These are phyloP conservation scores for Sporothrix mexicana DNA, from an alignment of 2,329 filamentous ascomycete species.

Conservation along the genomic window DNA sequence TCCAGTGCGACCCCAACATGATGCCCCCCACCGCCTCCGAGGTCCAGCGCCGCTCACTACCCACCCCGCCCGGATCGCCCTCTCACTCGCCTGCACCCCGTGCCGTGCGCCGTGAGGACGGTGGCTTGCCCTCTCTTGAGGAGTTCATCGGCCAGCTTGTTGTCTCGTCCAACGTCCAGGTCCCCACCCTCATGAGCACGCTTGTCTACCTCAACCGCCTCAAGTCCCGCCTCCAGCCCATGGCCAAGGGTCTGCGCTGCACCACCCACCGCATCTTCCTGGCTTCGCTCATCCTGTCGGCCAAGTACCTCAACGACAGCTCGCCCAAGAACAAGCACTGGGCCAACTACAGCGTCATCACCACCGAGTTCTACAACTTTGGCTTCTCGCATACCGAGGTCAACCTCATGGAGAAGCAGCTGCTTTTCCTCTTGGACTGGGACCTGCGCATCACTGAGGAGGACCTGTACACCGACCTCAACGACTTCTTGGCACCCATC, in stretches of 20 bases:
- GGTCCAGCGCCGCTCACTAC: slow-evolving; percentile 41
- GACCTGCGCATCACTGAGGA: slow-evolving; percentile 84
- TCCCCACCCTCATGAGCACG: slow-evolving; percentile 95
- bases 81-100: slow-evolving; percentile 51
- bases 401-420: slow-evolving; percentile 99
- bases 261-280: slow-evolving; percentile 98
- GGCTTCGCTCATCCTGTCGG: slow-evolving; percentile 80
- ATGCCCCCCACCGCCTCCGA: slow-evolving; percentile 53
- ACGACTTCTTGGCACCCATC: slow-evolving; percentile 86
- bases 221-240: slow-evolving; percentile 82
- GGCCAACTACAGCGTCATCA: slow-evolving; percentile 88
- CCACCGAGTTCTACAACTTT: slow-evolving; percentile 69
- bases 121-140: slow-evolving; percentile 77
- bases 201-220: slow-evolving; percentile 91
- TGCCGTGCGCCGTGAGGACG: slow-evolving; percentile 54
- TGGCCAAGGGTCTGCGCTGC: slow-evolving; percentile 94
- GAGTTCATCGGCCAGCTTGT: slow-evolving; percentile 92
- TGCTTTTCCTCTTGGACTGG: slow-evolving; percentile 94
- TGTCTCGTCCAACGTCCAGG: slow-evolving; percentile 92
- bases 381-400: slow-evolving; percentile 95
- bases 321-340: slow-evolving; percentile 99
- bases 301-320: slow-evolving; percentile 98
- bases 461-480: slow-evolving; percentile 85
- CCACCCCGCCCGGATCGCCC: slow-evolving; percentile 55
- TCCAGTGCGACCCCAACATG: slow-evolving; percentile 73